Evolutionary conservation across 768 basidiomycete genomes (phyloP).

Genomic region (Lentinus tigrinus): DNA sequence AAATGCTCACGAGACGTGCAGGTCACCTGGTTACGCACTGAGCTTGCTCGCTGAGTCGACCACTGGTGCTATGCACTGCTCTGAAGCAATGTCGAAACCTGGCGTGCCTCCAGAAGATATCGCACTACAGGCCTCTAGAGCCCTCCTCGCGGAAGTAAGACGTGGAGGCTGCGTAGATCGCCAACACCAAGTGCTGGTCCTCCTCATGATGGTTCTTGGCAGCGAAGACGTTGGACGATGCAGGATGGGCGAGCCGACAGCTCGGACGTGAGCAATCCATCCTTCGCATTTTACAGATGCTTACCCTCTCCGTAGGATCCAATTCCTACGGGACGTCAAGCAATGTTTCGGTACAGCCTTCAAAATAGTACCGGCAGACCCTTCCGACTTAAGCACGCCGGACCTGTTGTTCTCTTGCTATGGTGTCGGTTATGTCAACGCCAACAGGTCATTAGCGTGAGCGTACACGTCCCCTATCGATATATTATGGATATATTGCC

Average conservation of each 20-base stretch:
- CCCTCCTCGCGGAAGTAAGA: conserved; percentile 75
- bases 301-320: conserved; percentile 56
- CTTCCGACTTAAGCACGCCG: conserved; percentile 45
- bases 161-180: conserved; percentile 89
- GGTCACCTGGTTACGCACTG: conserved; percentile 95
- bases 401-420: conserved; percentile 87
- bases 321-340: conserved; percentile 83
- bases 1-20: conserved; percentile 30
- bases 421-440: conserved; percentile 89
- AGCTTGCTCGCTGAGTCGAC: conserved; percentile 91
- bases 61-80: conserved; percentile 81
- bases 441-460: conserved; percentile 73
- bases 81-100: conserved; percentile 82
- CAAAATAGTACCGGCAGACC: conserved; percentile 74
- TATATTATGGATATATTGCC: conserved; percentile 80
- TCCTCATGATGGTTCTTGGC: conserved; percentile 92
- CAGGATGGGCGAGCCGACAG: conserved; percentile 79
- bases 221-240: conserved; percentile 95
- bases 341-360: conserved; percentile 89
- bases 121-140: conserved; percentile 75
- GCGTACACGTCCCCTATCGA: conserved; percentile 37
- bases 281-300: neutral
- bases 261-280: conserved; percentile 58
- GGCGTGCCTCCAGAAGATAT: conserved; percentile 92
- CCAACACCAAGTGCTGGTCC: conserved; percentile 81